These are phyloP conservation scores for Pseudonectria buxi DNA, from an alignment of 2,329 filamentous ascomycete genomes.

Conservation along the genomic window DNA sequence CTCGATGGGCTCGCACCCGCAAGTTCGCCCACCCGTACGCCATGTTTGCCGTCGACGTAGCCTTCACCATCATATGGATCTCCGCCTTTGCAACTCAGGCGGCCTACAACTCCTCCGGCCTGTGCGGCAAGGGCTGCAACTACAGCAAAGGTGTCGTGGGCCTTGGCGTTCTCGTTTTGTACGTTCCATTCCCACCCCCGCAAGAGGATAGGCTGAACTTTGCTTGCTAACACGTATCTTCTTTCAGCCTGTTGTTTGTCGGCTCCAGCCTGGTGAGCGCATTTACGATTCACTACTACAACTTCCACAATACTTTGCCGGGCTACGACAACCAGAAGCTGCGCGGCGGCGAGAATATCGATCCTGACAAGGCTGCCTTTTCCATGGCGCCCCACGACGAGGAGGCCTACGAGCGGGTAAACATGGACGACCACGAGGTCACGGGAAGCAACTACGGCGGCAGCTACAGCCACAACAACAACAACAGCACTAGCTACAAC, in stretches of 20 bases:
- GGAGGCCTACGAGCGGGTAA: conserved; percentile 56
- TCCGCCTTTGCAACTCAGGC: conserved; percentile 61
- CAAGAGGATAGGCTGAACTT: background rate
- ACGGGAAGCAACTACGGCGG: conserved; percentile 24
- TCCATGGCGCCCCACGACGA: conserved; percentile 61
- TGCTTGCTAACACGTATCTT: conserved; percentile 9
- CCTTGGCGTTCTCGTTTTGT: conserved; percentile 57
- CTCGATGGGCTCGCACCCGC: conserved; percentile 55
- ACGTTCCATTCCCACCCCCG: conserved; percentile 23
- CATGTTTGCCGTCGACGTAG: conserved; percentile 51
- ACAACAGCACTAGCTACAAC: conserved; percentile 23
- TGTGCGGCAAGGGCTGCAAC: conserved; percentile 50
- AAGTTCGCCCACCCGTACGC: conserved; percentile 56
- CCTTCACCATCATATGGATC: conserved; percentile 57
- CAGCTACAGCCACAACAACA: conserved; percentile 23
- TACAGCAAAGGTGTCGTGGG: conserved; percentile 58
- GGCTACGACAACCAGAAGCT: conserved; percentile 49
- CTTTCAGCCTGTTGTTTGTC: conserved; percentile 48
- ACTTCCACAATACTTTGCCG: conserved; percentile 54
- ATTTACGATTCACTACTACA: conserved; percentile 56
- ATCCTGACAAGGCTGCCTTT: conserved; percentile 64
- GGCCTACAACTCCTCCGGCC: conserved; percentile 51
- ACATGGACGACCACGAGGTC: conserved; percentile 46
- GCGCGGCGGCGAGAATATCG: conserved; percentile 45
- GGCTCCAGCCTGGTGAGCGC: conserved; percentile 49